Evolutionary conservation across 2,329 filamentous ascomycete genomes (phyloP), one percentile per base, ranked within the genome.

Genomic region (Fusarium redolens): DNA sequence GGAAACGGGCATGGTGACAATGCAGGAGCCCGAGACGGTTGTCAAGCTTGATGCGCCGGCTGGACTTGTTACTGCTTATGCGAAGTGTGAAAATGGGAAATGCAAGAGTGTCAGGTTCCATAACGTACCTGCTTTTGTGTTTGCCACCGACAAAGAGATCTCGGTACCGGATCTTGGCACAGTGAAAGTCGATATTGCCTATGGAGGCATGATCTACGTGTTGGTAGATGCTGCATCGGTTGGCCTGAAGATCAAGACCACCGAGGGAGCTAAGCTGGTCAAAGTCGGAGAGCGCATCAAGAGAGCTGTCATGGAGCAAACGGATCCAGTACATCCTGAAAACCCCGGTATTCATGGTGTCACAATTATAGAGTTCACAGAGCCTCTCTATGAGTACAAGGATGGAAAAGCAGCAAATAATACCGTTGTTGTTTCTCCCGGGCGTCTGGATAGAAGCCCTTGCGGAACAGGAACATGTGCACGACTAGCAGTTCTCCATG

Each of bases 51-150:
- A 75, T 30, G 65, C 71, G 2, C 68, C 72, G 0, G 69, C 71
- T 15, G 69, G 71, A 1, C 14, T 75, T n/a, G 71, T 74, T 11
- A 72, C 71, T 2, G 72, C 71, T 0, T 63, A 64, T 8, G 65
- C 65, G 0, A 43, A 72, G 10, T 75, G 72, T n/a, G n/a, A 54
- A 5, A 55, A 74, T 18, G 72, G 71, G 1, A 73, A 74, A 48
- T 75, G 71, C 51, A 71, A 69, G 30, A 74, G 59, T 4, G 60
- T 74, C 3, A 33, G 67, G 8, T 75, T 75, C 11, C 63, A 72
- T 40, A 74, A 74, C 18, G 72, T 75, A 3, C 65, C 71, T 3
- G 71, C 72, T 4, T 75, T 74, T 55, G 71, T 75, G 8, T 75
- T 72, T 61, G 62, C 51, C 2, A 45, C 69, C 1, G 69, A 75